A percentile compares a stretch with the other conserved stretches of the same genome.
These are phyloP conservation scores for Phytopythium chamaehyphon DNA, from an alignment of 352 stramenopile species.

Conservation along the genomic window DNA sequence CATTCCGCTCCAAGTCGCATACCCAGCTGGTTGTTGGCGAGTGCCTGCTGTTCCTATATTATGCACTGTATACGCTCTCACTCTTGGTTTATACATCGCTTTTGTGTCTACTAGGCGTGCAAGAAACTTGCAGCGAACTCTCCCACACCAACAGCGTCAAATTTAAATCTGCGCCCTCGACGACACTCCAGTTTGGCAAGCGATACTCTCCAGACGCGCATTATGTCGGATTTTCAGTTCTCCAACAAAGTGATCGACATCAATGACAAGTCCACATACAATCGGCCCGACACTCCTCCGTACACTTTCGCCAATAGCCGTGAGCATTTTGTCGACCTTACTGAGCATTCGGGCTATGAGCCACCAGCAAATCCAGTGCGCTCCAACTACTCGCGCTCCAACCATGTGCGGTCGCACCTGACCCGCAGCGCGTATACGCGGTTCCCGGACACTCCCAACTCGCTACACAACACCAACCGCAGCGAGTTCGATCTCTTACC, in stretches of 20 bases:
- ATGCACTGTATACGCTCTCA: too few species aligned
- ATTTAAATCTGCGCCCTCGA: not conserved
- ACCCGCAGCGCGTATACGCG: slow-evolving; percentile 17
- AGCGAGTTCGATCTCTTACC: slow-evolving; percentile 21
- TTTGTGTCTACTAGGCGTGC: not conserved
- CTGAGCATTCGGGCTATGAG: slow-evolving; percentile 5
- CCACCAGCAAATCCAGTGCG: slow-evolving; percentile 7
- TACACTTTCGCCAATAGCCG: slow-evolving; percentile 6
- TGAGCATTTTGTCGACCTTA: slow-evolving; percentile 8
- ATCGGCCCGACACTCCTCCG: slow-evolving; percentile 3
- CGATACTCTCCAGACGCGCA: not conserved
- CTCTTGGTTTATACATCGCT: not conserved
- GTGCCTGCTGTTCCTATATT: not conserved
- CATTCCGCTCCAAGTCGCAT: slow-evolving; percentile 2
- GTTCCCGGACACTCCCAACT: slow-evolving; percentile 18
- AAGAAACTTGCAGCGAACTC: too few species aligned
- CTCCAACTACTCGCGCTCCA: slow-evolving; percentile 14
- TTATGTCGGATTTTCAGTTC: slow-evolving; percentile 6
- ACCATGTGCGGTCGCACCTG: slow-evolving; percentile 6
- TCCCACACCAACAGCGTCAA: too few species aligned
- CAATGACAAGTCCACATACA: slow-evolving; percentile 8
- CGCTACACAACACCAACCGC: slow-evolving; percentile 27
- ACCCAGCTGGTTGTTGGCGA: not conserved
- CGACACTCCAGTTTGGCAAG: not conserved
- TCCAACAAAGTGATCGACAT: slow-evolving; percentile 8